Evolutionary conservation across 2,329 filamentous ascomycete genomes (phyloP), one percentile per base, ranked within the genome.

Genomic region (Tolypocladium inflatum): DNA sequence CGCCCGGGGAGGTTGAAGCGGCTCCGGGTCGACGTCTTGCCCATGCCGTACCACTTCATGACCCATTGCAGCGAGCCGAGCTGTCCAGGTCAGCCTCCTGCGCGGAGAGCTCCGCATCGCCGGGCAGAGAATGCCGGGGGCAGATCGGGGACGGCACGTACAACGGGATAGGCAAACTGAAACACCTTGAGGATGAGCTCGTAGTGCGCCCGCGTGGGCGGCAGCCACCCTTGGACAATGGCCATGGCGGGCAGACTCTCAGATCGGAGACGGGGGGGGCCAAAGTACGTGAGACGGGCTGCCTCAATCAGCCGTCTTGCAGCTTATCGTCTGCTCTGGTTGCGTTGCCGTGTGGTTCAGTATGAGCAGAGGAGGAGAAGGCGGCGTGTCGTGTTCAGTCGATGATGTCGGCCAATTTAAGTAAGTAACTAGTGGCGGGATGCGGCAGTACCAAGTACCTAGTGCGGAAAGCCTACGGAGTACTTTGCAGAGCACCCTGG

Each of bases 1-100:
- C 89, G 90, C 61, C 94, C 94, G 2, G 92, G 90, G n/a, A 97
- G 73, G 74, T 99, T 99, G 70, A 94, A 78, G 15, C 76, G 76
- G 65, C 88, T 91, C 3, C 79, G 68, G 21, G 85, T 80, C 4
- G 91, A 96, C 3, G 92, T 96, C 75, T 97, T 97, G 71, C 94
- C 94, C 78, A 93, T 91, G 55, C 90, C 90, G 71, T 97, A 94
- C 81, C 84, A 96, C 57, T 84, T 81, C n/a, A 80, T 75, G 58
- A 86, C 59, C 87, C 88, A 95, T 83, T 96, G 91, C 26, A 83
- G 55, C 1, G 84, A 81, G 0, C 86, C 86, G 62, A 91, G 68
- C 91, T 96, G 60, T 37, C 62, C 56, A 62, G 58, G 52, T 17
- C 13, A 51, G 48, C 17, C 17, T 10, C 11, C 26, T 11, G 13